These are phyloP conservation scores for Ramularia endophylla DNA, from an alignment of 2,329 filamentous ascomycete genomes.

Conservation along the genomic window DNA sequence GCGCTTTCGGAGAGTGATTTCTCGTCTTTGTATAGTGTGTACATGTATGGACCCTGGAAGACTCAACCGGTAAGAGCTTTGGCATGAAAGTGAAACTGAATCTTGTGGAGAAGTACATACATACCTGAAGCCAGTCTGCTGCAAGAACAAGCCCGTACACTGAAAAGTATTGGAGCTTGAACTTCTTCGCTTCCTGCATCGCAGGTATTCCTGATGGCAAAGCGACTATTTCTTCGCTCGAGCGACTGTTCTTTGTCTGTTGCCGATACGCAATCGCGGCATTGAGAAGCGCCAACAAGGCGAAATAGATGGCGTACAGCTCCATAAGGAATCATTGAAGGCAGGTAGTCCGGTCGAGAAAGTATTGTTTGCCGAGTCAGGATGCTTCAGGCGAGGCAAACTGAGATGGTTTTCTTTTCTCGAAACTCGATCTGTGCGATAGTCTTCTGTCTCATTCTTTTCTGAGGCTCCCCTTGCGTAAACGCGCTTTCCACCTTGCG, in stretches of 20 bases:
- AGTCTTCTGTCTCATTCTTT: too few relatives aligned
- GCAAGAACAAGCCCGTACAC: constrained; percentile 41
- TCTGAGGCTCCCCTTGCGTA: too few relatives aligned
- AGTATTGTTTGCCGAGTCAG: too few relatives aligned
- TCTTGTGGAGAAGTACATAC: neutral
- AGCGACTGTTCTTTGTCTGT: constrained; percentile 1
- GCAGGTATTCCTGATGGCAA: constrained; percentile 6
- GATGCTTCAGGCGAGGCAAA: too few relatives aligned
- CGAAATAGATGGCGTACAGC: constrained; percentile 21
- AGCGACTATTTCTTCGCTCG: constrained; percentile 9
- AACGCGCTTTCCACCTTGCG: too few relatives aligned
- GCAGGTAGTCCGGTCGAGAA: too few relatives aligned
- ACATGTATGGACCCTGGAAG: constrained; percentile 43
- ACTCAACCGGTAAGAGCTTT: neutral
- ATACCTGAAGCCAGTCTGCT: constrained; percentile 44
- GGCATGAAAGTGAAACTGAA: too few relatives aligned
- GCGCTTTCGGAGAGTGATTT: constrained; percentile 41
- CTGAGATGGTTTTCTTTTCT: too few relatives aligned
- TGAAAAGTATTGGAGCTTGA: constrained; percentile 40
- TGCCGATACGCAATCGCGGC: constrained; percentile 14
- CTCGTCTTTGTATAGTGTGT: constrained; percentile 49
- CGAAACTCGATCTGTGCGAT: too few relatives aligned
- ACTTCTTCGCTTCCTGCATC: constrained; percentile 30
- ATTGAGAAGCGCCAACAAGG: constrained; percentile 17
- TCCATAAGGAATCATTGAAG: too few relatives aligned